Evolutionary conservation across 2,329 filamentous ascomycete genomes (phyloP), one percentile per base, ranked within the genome.

Genomic region (Cytospora piceicola): DNA sequence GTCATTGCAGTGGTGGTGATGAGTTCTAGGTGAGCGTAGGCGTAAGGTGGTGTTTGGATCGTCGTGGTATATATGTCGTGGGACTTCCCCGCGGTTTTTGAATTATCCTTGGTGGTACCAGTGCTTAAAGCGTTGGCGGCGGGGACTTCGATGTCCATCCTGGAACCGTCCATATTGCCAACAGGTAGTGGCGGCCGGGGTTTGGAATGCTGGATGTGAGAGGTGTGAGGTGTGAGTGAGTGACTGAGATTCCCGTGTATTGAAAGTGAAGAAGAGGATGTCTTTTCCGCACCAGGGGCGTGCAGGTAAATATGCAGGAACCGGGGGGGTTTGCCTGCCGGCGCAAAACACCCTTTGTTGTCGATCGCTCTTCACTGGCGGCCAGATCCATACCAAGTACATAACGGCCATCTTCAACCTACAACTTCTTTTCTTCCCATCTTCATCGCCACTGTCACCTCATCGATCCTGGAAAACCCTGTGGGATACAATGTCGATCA

Each of bases 1-100:
- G 69, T 54, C 3, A 63, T 58, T 17, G 63, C 34, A 30, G 58
- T 55, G 39, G 68, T 67, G 22, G 72, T 69, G 66, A 79, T 72
- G 30, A 87, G 77, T 69, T 84, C 76, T 0, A 90, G 77, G 66
- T 86, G 84, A 34, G 79, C 81, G 74, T 89, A 90, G 55, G 86
- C 81, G 73, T 82, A 87, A 5, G 80, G 77, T 2, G 86, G 83
- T 29, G 76, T 69, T 68, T 78, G 81, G 72, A 88, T 78, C 51
- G 83, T 86, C 71, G 78, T 79, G 52, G 80, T 80, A 68, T 80
- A 80, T 58, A 88, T 78, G 56, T 84, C 81, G 65, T 81, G 79
- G 22, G 80, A 78, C 66, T 80, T 81, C 59, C 75, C 70, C 9
- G 74, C 71, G 14, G 76, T 39, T 65, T 32, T 60, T 29, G 14